A percentile compares a stretch with the other conserved stretches of the same genome.
Evolutionary conservation across 805 yeast species (phyloP).

Genomic region (Saccharomyces mikatae): DNA sequence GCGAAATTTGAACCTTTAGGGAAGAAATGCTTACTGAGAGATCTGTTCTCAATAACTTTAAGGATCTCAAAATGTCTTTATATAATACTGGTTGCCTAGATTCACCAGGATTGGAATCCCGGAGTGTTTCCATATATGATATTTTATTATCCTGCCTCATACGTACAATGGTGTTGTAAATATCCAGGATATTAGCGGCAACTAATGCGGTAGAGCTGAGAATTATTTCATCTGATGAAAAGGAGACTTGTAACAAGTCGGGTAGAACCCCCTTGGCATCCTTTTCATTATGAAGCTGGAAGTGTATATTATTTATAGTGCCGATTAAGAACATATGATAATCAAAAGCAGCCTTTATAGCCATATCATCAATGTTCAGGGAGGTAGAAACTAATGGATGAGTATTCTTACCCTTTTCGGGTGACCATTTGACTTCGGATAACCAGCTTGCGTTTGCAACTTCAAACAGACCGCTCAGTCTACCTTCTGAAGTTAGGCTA

Average conservation of each 20-base stretch:
- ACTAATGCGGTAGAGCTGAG: constrained; percentile 75
- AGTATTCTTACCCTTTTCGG: constrained; percentile 35
- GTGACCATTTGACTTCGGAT: constrained; percentile 67
- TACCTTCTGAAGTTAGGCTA: constrained; percentile 54
- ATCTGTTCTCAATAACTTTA: constrained; percentile 49
- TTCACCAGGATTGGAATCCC: constrained; percentile 41
- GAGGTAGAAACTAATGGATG: constrained; percentile 64
- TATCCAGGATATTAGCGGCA: constrained; percentile 74
- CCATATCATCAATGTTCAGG: constrained; percentile 47
- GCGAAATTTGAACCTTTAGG: constrained; percentile 61
- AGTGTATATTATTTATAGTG: constrained; percentile 38
- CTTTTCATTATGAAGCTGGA: constrained; percentile 63
- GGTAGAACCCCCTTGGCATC: constrained; percentile 38
- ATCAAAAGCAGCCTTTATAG: constrained; percentile 65
- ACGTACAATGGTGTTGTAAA: constrained; percentile 59
- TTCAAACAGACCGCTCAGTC: constrained; percentile 65
- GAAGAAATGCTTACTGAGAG: constrained; percentile 53
- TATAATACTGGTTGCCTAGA: constrained; percentile 19
- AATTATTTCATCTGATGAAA: constrained; percentile 44
- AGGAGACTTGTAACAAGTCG: constrained; percentile 52
- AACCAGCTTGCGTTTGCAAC: constrained; percentile 45
- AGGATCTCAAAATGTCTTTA: constrained; percentile 24
- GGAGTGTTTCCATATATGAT: constrained; percentile 68
- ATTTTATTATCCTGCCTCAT: constrained; percentile 64
- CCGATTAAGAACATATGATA: constrained; percentile 76